A percentile compares a stretch with the other conserved stretches of the same genome.
phyloP scores from a whole-genome alignment of 164 flowering plant genomes.

The Euptelea pleiosperma region DNA sequence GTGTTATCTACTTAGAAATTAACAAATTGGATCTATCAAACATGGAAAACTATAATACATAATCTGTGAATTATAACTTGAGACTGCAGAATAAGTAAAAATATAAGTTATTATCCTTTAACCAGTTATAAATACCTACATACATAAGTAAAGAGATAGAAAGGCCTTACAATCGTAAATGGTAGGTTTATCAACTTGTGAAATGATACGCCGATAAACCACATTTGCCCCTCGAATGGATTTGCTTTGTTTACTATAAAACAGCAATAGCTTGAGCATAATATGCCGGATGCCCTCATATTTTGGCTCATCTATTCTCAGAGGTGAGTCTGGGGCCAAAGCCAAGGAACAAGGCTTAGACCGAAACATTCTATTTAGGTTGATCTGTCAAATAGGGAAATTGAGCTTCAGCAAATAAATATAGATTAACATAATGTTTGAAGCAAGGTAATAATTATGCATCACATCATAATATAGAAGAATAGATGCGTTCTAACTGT shows the following conservation, averaged over 20 bases:
- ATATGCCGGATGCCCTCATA: slow-evolving; percentile 53
- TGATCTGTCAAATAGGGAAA: slow-evolving; percentile 43
- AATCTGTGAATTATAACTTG: too few relatives aligned
- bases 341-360: slow-evolving; percentile 84
- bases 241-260: slow-evolving; percentile 91
- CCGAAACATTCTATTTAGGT: slow-evolving; percentile 76
- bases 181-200: slow-evolving; percentile 81
- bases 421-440: background rate
- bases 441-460: background rate
- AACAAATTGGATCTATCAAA: too few relatives aligned
- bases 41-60: too few relatives aligned
- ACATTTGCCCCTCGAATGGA: slow-evolving; percentile 83
- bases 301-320: slow-evolving; percentile 79
- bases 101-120: too few relatives aligned
- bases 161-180: slow-evolving; percentile 65
- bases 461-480: too few relatives aligned
- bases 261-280: slow-evolving; percentile 67
- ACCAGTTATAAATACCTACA: too few relatives aligned
- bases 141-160: background rate
- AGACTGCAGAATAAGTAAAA: too few relatives aligned
- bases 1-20: too few relatives aligned
- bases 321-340: slow-evolving; percentile 66
- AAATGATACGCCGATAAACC: slow-evolving; percentile 57
- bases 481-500: too few relatives aligned
- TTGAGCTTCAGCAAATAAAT: slow-evolving; percentile 6